Base-by-base conservation (phyloP, 495 filamentous ascomycete genomes). In the Penicillium arizonense region DNA sequence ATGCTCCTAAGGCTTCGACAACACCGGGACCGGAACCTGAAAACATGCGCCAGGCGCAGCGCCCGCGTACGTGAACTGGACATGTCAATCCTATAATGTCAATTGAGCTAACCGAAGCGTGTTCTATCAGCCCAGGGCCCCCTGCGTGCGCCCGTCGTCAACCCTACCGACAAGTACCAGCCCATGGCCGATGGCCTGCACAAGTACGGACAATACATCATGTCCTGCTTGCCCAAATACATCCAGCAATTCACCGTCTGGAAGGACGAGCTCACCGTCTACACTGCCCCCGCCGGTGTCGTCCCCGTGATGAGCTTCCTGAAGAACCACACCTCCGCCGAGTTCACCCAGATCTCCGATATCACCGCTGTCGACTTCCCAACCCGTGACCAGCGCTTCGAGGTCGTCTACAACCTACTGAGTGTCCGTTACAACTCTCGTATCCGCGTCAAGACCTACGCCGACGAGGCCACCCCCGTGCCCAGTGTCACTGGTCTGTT, bases 201-300 rank as follows among this genome's bases (percentile, higher is more conserved):
- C 78, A 85, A 80, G 58, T 99, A 99, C 67, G 95, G 95, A 57
- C 84, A 94, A 66, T 99, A 96, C 76, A 81, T 99, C 62, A 88
- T 97, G 80, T 93, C 92, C 50, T 95, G 90, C 69, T 78, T 99
- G 54, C 95, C 95, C 51, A 97, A 96, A 78, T 95, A 96, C 72
- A 84, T 99, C 62, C 95, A 99, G 76, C 95, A 99, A 73, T 97
- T 97, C 80, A 91, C 90, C 35, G 93, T 98, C 28, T 97, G 93
- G 95, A 99, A 99, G 78, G 94, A 99, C 68, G 95, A 99, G 68
- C 82, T 99, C 54, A 88, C 86, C 52, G 89, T 99, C 69, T 94
- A 92, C 73, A 93, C 96, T 63, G 75, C 90, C 36, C 94, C 94
- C 5, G 69, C 88, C 18, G 93, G 90, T 58, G 81, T 97, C 58